phyloP scores from a whole-genome alignment of 169 alveolate genomes.

The Eimeria acervulina region DNA sequence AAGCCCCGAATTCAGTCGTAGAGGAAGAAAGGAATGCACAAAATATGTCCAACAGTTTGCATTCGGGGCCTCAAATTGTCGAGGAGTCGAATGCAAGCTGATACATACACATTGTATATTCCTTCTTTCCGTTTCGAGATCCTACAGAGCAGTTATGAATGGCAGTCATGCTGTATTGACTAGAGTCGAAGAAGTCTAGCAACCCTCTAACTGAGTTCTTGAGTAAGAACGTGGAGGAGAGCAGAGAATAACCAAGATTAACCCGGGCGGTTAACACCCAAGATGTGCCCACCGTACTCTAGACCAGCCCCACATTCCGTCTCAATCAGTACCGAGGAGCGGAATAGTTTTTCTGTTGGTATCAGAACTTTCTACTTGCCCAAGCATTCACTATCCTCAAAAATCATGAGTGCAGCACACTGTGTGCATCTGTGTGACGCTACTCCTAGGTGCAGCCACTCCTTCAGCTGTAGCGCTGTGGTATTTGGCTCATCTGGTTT shows the following conservation, averaged over 20 bases:
- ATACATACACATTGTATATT: not conserved
- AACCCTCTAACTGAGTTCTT: not conserved
- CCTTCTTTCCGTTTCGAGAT: no score
- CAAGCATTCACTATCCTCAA: not conserved
- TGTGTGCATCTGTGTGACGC: not conserved
- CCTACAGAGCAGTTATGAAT: not conserved
- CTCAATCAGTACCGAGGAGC: not conserved
- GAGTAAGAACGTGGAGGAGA: not conserved
- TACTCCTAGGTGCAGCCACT: not conserved
- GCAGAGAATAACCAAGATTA: not conserved
- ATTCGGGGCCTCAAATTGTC: not conserved
- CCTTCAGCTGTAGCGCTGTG: no score
- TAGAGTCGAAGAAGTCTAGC: not conserved
- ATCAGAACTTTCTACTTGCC: not conserved
- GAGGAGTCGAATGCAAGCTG: not conserved
- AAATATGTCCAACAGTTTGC: not conserved
- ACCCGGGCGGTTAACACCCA: not conserved
- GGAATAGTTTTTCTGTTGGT: not conserved
- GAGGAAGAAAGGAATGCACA: not conserved
- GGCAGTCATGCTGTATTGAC: not conserved
- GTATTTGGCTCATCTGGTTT: not conserved
- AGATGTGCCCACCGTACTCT: no score
- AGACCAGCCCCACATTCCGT: not conserved
- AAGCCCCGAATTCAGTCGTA: conserved; percentile 33
- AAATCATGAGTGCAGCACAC: not conserved